Evolutionary conservation across 192 early-diverging fungal genomes (phyloP).

Genomic region (Pilobolus umbonatus): DNA sequence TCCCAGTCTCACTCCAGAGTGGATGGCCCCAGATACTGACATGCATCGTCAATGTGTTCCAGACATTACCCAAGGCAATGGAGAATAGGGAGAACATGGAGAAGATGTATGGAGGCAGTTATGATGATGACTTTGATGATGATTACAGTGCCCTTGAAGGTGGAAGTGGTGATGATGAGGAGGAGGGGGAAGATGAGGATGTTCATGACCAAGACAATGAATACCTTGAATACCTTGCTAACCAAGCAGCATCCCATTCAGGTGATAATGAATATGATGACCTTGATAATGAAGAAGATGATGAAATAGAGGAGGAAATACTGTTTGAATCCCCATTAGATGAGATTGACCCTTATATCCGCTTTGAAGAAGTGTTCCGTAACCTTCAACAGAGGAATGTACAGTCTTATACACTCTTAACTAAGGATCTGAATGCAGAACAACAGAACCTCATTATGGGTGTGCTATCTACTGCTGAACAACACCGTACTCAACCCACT

Average conservation of each 20-base stretch:
- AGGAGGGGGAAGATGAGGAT: conserved; percentile 43
- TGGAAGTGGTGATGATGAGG: conserved; percentile 53
- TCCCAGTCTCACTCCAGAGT: conserved; percentile 66
- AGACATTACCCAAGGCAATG: conserved; percentile 67
- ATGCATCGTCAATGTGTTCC: conserved; percentile 67
- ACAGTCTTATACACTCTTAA: conserved; percentile 48
- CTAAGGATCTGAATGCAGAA: conserved; percentile 48
- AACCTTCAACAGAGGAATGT: conserved; percentile 53
- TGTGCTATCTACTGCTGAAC: conserved; percentile 41
- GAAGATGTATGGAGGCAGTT: conserved; percentile 52
- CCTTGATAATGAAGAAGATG: conserved; percentile 45
- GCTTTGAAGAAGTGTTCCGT: conserved; percentile 63
- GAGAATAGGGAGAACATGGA: conserved; percentile 48
- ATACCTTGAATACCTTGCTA: conserved; percentile 55
- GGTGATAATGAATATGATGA: conserved; percentile 56
- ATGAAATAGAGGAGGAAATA: conserved; percentile 70
- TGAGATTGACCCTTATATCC: conserved; percentile 66
- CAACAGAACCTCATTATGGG: conserved; percentile 47
- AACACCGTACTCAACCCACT: conserved; percentile 21
- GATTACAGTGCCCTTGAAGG: conserved; percentile 40
- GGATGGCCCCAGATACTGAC: conserved; percentile 75
- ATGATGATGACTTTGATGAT: conserved; percentile 49
- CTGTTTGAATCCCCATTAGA: conserved; percentile 77
- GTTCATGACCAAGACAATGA: conserved; percentile 59
- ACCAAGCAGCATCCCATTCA: conserved; percentile 35